phyloP scores from a whole-genome alignment of 1,284 basidiomycete genomes.

The Puccinia triticina region DNA sequence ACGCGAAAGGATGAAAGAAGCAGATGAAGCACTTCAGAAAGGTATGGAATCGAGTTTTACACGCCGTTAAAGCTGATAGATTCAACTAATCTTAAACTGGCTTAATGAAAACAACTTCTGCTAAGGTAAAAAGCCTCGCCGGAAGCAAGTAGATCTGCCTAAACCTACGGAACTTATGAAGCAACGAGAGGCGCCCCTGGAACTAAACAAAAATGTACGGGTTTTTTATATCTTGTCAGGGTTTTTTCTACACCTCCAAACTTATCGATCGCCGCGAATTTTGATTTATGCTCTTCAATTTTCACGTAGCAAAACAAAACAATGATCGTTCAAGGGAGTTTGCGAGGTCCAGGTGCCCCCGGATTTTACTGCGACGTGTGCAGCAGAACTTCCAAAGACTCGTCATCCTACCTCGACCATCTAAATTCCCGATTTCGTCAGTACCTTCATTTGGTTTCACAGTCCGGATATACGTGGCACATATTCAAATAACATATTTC shows the following conservation, averaged over 20 bases:
- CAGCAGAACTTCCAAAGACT: conserved; percentile 89
- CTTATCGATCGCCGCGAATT: neutral
- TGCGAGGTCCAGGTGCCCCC: conserved; percentile 77
- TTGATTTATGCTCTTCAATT: neutral
- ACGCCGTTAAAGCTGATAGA: neutral
- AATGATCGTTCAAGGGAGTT: conserved; percentile 76
- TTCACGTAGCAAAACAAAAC: conserved; percentile 71
- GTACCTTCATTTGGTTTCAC: conserved; percentile 48
- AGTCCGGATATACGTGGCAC: neutral
- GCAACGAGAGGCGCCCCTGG: conserved; percentile 75
- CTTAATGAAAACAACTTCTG: conserved; percentile 31
- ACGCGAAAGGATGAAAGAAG: conserved; percentile 54
- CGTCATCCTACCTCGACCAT: conserved; percentile 88
- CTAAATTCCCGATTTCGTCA: conserved; percentile 89
- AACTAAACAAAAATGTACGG: conserved; percentile 76
- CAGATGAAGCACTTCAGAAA: conserved; percentile 53
- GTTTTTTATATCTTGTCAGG: neutral
- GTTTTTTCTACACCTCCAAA: neutral
- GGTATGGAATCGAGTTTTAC: conserved; percentile 43
- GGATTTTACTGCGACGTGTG: conserved; percentile 91
- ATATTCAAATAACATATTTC: neutral
- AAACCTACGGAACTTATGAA: conserved; percentile 88
- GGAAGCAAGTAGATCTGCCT: conserved; percentile 68
- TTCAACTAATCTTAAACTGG: neutral
- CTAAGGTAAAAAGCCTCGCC: conserved; percentile 76